These are phyloP conservation scores for Graphilbum fragrans DNA, from an alignment of 2,329 filamentous ascomycete genomes.

Conservation along the genomic window DNA sequence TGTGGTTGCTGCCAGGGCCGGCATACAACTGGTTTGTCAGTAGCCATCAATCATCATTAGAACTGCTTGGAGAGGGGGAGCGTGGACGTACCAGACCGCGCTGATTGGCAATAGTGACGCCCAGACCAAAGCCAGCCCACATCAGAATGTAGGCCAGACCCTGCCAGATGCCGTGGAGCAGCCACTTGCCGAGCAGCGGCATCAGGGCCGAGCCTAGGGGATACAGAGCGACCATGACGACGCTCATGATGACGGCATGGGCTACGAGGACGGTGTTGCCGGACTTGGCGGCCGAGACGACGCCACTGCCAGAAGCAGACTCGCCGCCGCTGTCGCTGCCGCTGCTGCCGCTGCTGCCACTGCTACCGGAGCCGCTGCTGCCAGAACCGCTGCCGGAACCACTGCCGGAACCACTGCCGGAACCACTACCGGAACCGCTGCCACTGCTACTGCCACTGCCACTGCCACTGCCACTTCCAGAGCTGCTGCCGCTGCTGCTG, in stretches of 20 bases:
- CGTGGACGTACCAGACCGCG: slow-evolving; percentile 26
- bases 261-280: slow-evolving; percentile 19
- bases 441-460: slow-evolving; percentile 4
- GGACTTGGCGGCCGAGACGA: background rate
- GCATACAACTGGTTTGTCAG: slow-evolving; percentile 30
- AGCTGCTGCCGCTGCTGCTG: slow-evolving; percentile 4
- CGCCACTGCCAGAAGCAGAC: background rate
- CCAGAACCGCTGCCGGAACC: background rate
- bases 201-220: slow-evolving; percentile 49
- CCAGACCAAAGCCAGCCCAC: slow-evolving; percentile 48
- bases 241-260: slow-evolving; percentile 49
- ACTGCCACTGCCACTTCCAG: slow-evolving; percentile 5
- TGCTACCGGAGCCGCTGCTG: background rate
- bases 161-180: slow-evolving; percentile 46
- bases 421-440: slow-evolving; percentile 2
- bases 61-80: background rate
- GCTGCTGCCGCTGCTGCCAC: too few relatives aligned
- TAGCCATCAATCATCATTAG: background rate
- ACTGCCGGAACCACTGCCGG: background rate
- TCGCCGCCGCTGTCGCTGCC: background rate
- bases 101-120: slow-evolving; percentile 34
- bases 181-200: slow-evolving; percentile 44
- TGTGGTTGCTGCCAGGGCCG: slow-evolving; percentile 30
- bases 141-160: slow-evolving; percentile 39
- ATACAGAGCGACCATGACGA: slow-evolving; percentile 46